These are phyloP conservation scores for Phoma herbarum DNA, from an alignment of 2,329 filamentous ascomycete species.

Conservation along the genomic window DNA sequence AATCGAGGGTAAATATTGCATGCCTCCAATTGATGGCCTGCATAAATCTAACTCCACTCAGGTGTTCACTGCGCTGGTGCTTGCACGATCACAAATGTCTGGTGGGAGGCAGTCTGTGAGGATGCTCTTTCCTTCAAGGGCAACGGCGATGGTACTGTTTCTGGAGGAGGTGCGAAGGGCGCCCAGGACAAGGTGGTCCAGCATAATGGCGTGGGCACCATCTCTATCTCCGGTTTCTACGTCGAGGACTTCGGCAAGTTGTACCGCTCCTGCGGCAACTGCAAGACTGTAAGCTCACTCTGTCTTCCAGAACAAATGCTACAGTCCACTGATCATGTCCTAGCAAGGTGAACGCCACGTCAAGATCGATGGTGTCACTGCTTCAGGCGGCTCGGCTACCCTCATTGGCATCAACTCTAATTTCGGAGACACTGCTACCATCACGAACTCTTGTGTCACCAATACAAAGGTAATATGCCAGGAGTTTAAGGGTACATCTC, in stretches of 20 bases:
- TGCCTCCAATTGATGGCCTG: too few species aligned
- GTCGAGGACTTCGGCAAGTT: constrained; percentile 52
- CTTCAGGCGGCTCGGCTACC: constrained; percentile 1
- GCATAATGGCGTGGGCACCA: constrained; percentile 49
- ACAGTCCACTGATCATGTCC: background rate
- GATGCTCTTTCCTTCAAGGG: constrained; percentile 50
- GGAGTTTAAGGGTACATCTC: constrained; percentile 35
- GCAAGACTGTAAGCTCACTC: constrained; percentile 57
- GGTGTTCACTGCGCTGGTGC: constrained; percentile 62
- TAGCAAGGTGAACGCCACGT: constrained; percentile 50
- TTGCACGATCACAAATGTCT: constrained; percentile 59
- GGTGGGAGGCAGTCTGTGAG: constrained; percentile 56
- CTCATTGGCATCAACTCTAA: constrained; percentile 60
- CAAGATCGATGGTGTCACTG: constrained; percentile 37
- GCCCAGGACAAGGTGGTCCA: constrained; percentile 55
- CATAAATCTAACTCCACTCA: background rate
- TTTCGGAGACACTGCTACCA: constrained; percentile 58
- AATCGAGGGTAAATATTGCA: constrained; percentile 47
- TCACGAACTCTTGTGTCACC: constrained; percentile 35
- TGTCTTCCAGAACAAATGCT: constrained; percentile 34
- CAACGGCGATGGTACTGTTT: constrained; percentile 48
- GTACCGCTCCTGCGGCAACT: constrained; percentile 59
- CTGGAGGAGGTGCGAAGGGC: constrained; percentile 51
- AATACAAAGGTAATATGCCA: constrained; percentile 29
- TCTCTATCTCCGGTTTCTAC: constrained; percentile 49